Conservation (phyloP, 345 rosid genomes). For the Bruguiera sexangula region DNA sequence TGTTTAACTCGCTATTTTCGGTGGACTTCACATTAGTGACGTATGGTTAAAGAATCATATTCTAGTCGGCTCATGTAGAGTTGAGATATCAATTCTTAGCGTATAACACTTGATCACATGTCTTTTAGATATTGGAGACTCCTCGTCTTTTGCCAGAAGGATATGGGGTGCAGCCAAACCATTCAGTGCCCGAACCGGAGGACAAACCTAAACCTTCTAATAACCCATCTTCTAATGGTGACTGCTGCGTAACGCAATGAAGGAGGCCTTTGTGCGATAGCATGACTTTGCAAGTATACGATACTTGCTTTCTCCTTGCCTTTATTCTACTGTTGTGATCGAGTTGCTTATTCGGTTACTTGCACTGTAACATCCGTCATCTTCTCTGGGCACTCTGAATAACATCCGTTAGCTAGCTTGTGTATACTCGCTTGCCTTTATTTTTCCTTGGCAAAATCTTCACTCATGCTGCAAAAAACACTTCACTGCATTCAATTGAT, state of each 20-base stretch:
- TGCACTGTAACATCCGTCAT: conserved; percentile 6
- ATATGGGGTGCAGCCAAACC: conserved; percentile 65
- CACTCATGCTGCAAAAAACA: conserved; percentile 3
- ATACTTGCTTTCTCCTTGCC: not conserved
- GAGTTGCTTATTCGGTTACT: conserved; percentile 11
- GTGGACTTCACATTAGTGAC: not conserved
- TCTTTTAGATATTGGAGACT: conserved; percentile 74
- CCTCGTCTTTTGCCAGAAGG: conserved; percentile 96
- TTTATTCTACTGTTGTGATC: not conserved
- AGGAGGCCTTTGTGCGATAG: not conserved
- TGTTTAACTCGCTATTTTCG: not conserved
- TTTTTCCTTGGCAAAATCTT: conserved; percentile 13
- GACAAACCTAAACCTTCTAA: conserved; percentile 22
- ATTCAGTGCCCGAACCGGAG: conserved; percentile 65
- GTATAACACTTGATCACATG: conserved; percentile 4
- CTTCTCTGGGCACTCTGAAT: not conserved
- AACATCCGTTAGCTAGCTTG: conserved; percentile 23
- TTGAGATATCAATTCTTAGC: not conserved
- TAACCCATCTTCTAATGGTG: conserved; percentile 27
- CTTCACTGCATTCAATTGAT: conserved; percentile 12
- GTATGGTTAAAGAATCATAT: not conserved
- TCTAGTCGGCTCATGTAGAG: no score
- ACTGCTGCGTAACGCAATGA: conserved; percentile 31
- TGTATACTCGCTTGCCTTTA: conserved; percentile 16
- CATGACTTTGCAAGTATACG: not conserved